Percentiles rank a stretch among this genome's conserved stretches.
phyloP scores from a whole-genome alignment of 2,329 filamentous ascomycete genomes.

The Exophiala oligosperma region DNA sequence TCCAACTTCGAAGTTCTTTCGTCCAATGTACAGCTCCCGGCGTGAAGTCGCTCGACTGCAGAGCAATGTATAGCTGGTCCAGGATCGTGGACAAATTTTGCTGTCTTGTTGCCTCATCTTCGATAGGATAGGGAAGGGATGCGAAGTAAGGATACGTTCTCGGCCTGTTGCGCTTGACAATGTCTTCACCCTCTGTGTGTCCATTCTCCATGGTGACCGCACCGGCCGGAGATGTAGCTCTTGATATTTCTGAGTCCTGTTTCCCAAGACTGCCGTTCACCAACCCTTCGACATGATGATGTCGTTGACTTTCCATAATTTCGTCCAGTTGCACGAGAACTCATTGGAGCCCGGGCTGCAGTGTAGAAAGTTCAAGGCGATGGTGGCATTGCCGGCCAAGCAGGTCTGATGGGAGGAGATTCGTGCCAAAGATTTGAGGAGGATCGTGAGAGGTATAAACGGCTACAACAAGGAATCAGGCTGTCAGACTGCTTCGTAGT shows the following conservation, averaged over 20 bases:
- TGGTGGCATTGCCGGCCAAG: conserved; percentile 7
- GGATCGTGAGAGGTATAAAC: not conserved
- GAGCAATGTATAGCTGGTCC: conserved; percentile 87
- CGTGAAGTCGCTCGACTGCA: conserved; percentile 90
- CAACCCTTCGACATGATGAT: conserved; percentile 16
- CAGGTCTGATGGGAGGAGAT: not conserved
- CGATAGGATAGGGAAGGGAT: conserved; percentile 84
- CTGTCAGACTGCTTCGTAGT: conserved; percentile 11
- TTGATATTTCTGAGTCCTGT: conserved; percentile 62
- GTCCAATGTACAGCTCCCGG: conserved; percentile 97
- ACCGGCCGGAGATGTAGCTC: conserved; percentile 79
- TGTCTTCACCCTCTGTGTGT: conserved; percentile 48
- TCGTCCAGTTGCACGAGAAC: not conserved
- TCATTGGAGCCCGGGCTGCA: conserved; percentile 6
- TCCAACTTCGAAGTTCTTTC: conserved; percentile 90
- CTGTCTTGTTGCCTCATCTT: conserved; percentile 76
- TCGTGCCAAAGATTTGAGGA: not conserved
- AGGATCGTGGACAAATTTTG: conserved; percentile 81
- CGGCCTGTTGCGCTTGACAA: conserved; percentile 70
- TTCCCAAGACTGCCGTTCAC: conserved; percentile 15
- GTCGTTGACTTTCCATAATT: conserved; percentile 20
- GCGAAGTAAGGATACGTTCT: conserved; percentile 92
- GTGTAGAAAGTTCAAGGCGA: not conserved
- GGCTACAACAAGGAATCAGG: not conserved
- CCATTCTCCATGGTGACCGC: conserved; percentile 50